Conservation (phyloP, 352 stramenopile genomes). For the Phytophthora lateralis region DNA sequence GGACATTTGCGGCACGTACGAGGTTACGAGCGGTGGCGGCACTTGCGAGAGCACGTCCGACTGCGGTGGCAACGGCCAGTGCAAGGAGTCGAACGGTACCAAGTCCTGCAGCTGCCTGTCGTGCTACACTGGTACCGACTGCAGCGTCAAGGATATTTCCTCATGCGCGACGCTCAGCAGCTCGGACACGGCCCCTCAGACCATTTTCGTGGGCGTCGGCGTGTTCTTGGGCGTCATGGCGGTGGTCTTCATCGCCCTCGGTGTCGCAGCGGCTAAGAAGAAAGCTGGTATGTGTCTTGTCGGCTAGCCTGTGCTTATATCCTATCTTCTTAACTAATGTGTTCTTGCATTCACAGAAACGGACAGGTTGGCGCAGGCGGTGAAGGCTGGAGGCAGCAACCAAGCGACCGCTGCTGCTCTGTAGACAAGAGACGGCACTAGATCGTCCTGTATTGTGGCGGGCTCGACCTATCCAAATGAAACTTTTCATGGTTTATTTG, state of each 20-base stretch:
- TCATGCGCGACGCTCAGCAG: constrained; percentile 69
- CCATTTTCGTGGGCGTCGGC: constrained; percentile 78
- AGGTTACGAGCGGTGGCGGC: constrained; percentile 64
- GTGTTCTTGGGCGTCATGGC: constrained; percentile 77
- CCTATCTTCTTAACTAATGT: constrained; percentile 10
- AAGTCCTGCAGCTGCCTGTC: constrained; percentile 75
- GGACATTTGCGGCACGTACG: constrained; percentile 75
- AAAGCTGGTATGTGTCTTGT: constrained; percentile 57
- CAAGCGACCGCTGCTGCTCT: constrained; percentile 39
- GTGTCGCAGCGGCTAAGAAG: constrained; percentile 71
- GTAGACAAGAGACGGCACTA: constrained; percentile 28
- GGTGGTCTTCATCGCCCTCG: constrained; percentile 76
- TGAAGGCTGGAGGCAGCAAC: constrained; percentile 53
- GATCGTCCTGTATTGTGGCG: constrained; percentile 19
- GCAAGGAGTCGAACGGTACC: constrained; percentile 59
- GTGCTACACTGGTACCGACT: constrained; percentile 81
- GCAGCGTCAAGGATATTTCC: constrained; percentile 76
- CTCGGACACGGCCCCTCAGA: constrained; percentile 60
- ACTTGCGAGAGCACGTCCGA: constrained; percentile 69
- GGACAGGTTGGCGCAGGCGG: constrained; percentile 65
- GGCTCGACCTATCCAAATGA: constrained; percentile 14
- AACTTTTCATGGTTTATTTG: constrained; percentile 29
- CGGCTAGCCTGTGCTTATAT: background rate
- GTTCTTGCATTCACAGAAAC: constrained; percentile 47
- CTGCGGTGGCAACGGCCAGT: constrained; percentile 81